These are phyloP conservation scores for Populus nigra DNA, from an alignment of 345 rosid species.

Conservation along the genomic window DNA sequence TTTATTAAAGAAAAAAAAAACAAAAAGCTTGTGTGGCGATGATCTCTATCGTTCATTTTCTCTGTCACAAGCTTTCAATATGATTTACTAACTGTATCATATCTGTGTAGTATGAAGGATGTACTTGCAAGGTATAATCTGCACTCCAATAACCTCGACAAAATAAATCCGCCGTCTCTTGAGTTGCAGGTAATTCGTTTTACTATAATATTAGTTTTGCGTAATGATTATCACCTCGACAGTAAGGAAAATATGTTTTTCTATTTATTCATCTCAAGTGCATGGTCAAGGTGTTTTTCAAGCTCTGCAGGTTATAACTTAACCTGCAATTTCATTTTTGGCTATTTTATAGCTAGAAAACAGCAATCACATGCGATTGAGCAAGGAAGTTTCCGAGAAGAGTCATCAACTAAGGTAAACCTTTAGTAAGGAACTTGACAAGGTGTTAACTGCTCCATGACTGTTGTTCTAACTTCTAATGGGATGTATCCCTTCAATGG, in stretches of 20 bases:
- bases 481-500: neutral
- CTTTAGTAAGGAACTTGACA: no score
- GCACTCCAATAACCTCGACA: conserved; percentile 46
- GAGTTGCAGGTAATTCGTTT: conserved; percentile 49
- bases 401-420: conserved; percentile 47
- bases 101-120: conserved; percentile 43
- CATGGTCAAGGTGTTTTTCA: neutral
- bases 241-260: neutral
- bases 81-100: neutral
- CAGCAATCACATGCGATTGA: conserved; percentile 37
- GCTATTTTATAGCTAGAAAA: conserved; percentile 41
- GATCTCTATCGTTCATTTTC: neutral
- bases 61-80: neutral
- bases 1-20: neutral
- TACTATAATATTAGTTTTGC: neutral
- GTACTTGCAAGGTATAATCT: conserved; percentile 42
- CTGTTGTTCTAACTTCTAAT: neutral
- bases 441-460: neutral
- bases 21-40: neutral
- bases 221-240: neutral
- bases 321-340: neutral
- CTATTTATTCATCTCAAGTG: neutral
- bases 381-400: conserved; percentile 55
- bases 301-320: neutral
- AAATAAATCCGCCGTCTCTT: conserved; percentile 44